A percentile compares a stretch with the other conserved stretches of the same genome.
Conservation (phyloP, 164 flowering plant species). For the Liriodendron chinense region DNA sequence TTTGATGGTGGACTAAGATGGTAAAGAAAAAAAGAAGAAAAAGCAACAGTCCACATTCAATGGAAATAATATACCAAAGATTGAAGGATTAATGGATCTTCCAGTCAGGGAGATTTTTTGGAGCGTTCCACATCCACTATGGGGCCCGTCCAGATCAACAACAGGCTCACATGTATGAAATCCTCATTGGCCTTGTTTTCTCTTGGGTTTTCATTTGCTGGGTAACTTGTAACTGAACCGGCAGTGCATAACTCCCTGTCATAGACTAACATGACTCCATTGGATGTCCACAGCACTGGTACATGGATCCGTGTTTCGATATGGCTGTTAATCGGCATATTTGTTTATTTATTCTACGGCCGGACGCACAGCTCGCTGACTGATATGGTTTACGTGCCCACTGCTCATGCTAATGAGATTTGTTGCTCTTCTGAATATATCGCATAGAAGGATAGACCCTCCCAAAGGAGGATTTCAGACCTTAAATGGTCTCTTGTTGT, state of each 20-base stretch:
- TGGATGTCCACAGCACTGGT: conserved; percentile 35
- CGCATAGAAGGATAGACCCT: conserved; percentile 20
- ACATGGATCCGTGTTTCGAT: conserved; percentile 87
- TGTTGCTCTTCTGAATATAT: conserved; percentile 31
- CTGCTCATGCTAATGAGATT: conserved; percentile 67
- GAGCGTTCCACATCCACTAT: background rate
- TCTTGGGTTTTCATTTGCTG: background rate
- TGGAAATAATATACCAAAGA: too few species aligned
- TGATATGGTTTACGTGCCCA: conserved; percentile 77
- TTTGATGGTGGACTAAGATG: too few species aligned
- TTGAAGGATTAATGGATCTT: too few species aligned
- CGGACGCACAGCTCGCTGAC: conserved; percentile 65
- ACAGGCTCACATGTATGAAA: background rate
- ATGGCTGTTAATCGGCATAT: conserved; percentile 69
- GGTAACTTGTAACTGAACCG: background rate
- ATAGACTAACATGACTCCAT: background rate
- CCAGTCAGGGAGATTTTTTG: too few species aligned
- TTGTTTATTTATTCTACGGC: conserved; percentile 71
- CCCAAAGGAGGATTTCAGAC: background rate
- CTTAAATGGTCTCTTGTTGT: too few species aligned
- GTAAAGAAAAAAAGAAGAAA: too few species aligned
- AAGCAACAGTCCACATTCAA: too few species aligned
- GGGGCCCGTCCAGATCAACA: background rate
- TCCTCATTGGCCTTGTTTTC: background rate
- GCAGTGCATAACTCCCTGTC: background rate